These are phyloP conservation scores for Chenopodium quinoa DNA, from an alignment of 148 eudicot species.

Conservation along the genomic window DNA sequence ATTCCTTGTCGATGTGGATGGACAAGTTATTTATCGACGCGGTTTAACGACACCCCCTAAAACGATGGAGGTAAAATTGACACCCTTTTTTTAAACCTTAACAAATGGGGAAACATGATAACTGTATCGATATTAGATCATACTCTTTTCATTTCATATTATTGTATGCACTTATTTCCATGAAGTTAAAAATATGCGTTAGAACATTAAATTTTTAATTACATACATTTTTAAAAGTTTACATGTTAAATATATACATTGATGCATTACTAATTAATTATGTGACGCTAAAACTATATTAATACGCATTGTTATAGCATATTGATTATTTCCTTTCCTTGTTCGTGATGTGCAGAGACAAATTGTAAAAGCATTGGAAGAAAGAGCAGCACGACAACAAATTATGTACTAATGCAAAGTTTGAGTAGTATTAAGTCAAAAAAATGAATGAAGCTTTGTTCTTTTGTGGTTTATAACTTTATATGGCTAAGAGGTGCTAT, in stretches of 20 bases:
- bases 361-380: constrained; percentile 8
- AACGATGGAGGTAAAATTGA: constrained; percentile 47
- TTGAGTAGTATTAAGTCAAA: background rate
- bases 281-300: background rate
- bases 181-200: too few relatives aligned
- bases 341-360: background rate
- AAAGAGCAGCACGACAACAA: background rate
- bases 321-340: background rate
- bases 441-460: background rate
- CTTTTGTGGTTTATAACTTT: background rate
- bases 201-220: too few relatives aligned
- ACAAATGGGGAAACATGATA: background rate
- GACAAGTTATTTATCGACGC: constrained; percentile 57
- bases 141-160: too few relatives aligned
- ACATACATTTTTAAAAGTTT: too few relatives aligned
- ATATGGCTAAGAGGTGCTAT: background rate
- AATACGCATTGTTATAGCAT: background rate
- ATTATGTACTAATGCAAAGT: background rate
- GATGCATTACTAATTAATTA: too few relatives aligned
- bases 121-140: too few relatives aligned
- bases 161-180: too few relatives aligned
- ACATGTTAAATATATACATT: too few relatives aligned
- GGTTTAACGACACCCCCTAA: constrained; percentile 45
- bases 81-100: background rate
- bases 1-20: constrained; percentile 72